Evolutionary conservation across 2,329 filamentous ascomycete genomes (phyloP).

Genomic region (Talaromyces sp.): DNA sequence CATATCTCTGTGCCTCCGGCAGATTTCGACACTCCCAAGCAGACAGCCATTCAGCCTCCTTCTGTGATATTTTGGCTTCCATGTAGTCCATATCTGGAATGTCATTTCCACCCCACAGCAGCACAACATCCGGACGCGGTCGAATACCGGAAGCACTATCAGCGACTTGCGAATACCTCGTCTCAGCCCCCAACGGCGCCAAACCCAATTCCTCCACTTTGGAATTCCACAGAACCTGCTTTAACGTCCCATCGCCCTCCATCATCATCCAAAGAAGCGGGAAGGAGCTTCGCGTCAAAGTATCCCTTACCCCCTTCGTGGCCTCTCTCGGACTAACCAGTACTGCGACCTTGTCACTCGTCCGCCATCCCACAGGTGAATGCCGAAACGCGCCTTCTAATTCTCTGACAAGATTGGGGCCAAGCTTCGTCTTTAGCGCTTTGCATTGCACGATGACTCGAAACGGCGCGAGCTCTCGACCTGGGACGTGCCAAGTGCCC

Average conservation of each 20-base stretch:
- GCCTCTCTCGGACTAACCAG: slow-evolving; percentile 66
- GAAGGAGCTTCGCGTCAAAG: slow-evolving; percentile 62
- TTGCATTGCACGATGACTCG: slow-evolving; percentile 48
- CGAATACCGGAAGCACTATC: slow-evolving; percentile 16
- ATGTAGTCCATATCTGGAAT: slow-evolving; percentile 33
- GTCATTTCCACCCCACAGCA: slow-evolving; percentile 38
- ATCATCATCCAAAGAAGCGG: slow-evolving; percentile 64
- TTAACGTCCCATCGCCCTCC: slow-evolving; percentile 35
- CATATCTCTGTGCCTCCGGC: slow-evolving; percentile 21
- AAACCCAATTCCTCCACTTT: slow-evolving; percentile 38
- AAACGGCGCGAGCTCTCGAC: slow-evolving; percentile 28
- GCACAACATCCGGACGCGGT: slow-evolving; percentile 24
- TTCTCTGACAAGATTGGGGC: slow-evolving; percentile 45
- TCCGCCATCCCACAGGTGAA: slow-evolving; percentile 70
- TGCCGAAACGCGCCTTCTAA: slow-evolving; percentile 66
- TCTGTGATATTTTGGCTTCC: slow-evolving; percentile 25
- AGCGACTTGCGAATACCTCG: slow-evolving; percentile 27
- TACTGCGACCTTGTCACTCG: slow-evolving; percentile 62
- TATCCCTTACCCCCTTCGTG: slow-evolving; percentile 73
- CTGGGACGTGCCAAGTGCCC: slow-evolving; percentile 44
- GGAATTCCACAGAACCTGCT: slow-evolving; percentile 46
- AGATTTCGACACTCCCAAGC: slow-evolving; percentile 26
- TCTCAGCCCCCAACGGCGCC: slow-evolving; percentile 37
- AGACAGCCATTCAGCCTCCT: slow-evolving; percentile 29
- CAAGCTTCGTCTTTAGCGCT: slow-evolving; percentile 40